Evolutionary conservation across 352 stramenopile species (phyloP).

Genomic region (Ophiocytium majus): DNA sequence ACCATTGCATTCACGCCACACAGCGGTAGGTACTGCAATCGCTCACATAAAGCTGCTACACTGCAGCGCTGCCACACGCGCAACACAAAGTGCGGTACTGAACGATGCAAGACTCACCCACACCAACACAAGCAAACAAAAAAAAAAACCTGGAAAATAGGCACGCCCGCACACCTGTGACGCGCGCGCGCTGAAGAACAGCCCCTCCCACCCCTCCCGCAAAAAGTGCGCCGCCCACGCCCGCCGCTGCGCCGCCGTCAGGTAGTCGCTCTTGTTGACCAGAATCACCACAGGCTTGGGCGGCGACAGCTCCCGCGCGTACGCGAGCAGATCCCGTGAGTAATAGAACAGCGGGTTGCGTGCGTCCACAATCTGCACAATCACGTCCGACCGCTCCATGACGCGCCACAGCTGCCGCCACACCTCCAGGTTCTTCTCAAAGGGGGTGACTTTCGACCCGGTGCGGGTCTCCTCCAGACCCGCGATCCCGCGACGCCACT

Average conservation of each 20-base stretch:
- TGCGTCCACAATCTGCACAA: conserved; percentile 98
- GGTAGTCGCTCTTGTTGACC: conserved; percentile 99
- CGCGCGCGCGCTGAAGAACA: conserved; percentile 97
- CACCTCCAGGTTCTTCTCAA: conserved; percentile 99
- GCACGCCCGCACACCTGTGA: conserved; percentile 77
- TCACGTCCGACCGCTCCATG: conserved; percentile 91
- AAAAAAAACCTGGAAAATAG: too few relatives aligned
- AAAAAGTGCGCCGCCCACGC: conserved; percentile 92
- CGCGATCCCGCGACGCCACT: conserved; percentile 94
- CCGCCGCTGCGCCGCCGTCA: conserved; percentile 81
- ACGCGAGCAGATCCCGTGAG: conserved; percentile 88
- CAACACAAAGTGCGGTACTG: too few relatives aligned
- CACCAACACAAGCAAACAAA: too few relatives aligned
- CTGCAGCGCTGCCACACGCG: too few relatives aligned
- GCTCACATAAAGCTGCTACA: too few relatives aligned
- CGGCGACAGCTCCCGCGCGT: conserved; percentile 84
- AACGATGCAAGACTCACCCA: too few relatives aligned
- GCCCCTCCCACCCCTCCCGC: conserved; percentile 76
- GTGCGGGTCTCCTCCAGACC: conserved; percentile 45
- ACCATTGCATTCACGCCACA: too few relatives aligned
- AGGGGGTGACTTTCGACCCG: conserved; percentile 86
- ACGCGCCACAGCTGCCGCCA: conserved; percentile 99
- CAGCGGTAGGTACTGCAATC: too few relatives aligned
- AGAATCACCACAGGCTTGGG: conserved; percentile 87
- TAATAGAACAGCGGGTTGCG: conserved; percentile 98